phyloP scores from a whole-genome alignment of 1,284 basidiomycete species.

The Cryptococcus sp. region DNA sequence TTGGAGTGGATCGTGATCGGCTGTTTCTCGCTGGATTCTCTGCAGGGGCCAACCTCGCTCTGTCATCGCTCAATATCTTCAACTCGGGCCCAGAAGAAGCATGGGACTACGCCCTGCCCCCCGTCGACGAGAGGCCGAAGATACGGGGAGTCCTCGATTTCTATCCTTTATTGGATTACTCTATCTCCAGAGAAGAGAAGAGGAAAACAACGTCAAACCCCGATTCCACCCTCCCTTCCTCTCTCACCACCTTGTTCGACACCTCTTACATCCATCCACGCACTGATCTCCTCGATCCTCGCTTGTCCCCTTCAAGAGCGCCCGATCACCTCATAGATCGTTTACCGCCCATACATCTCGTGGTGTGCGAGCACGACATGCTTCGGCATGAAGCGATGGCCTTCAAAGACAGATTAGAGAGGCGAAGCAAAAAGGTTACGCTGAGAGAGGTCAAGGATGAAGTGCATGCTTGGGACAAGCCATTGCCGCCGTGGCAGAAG shows the following conservation, averaged over 20 bases:
- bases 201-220: conserved; percentile 11
- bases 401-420: conserved; percentile 18
- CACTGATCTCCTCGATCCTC: conserved; percentile 13
- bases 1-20: conserved; percentile 23
- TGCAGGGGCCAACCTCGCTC: conserved; percentile 34
- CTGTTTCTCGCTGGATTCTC: conserved; percentile 32
- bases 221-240: conserved; percentile 22
- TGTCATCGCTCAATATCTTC: conserved; percentile 19
- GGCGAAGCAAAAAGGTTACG: conserved; percentile 14
- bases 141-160: conserved; percentile 27
- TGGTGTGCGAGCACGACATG: conserved; percentile 26
- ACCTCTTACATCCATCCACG: conserved; percentile 35
- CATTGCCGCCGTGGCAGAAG: conserved; percentile 12
- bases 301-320: conserved; percentile 23
- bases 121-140: conserved; percentile 1
- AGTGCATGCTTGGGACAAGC: conserved; percentile 30
- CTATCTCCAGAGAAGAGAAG: conserved; percentile 26
- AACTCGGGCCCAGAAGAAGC: background rate
- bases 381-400: conserved; percentile 18
- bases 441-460: conserved; percentile 11
- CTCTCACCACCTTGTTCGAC: conserved; percentile 33
- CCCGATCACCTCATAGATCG: conserved; percentile 13
- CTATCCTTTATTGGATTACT: conserved; percentile 36
- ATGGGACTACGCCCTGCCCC: conserved; percentile 13
- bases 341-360: conserved; percentile 22